Evolutionary conservation across 2,329 filamentous ascomycete species (phyloP), one percentile per base, ranked within the genome.

Genomic region (Teratosphaeria nubilosa): DNA sequence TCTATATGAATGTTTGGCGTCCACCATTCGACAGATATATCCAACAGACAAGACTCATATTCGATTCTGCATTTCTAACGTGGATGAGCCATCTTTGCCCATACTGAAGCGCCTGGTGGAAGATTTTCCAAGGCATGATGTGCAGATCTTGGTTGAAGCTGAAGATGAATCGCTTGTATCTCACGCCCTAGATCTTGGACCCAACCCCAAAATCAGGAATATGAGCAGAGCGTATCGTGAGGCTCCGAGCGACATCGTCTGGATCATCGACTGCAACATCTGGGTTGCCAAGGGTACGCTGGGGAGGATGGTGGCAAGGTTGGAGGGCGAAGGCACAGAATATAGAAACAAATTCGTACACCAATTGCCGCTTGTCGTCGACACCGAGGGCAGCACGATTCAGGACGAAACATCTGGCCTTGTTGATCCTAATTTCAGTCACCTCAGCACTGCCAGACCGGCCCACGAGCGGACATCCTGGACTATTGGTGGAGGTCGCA

Each of bases 201-300:
- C 94, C 1, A 99, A 99, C 69, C 94, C 94, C n/a, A 99, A 99
- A 77, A 95, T 99, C 66, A 82, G 94, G 55, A 99, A 99, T 72
- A 90, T 97, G 79, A 96, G 91, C 71, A 83, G 90, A 51, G 91
- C 90, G 2, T 99, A 96, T 70, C 79, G 91, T 30, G 91, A 97
- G 69, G 90, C 91, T 1, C 86, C 86, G 63, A 87, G 88, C 1
- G 91, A 96, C 69, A 81, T 97, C 27, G 80, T 99, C 24, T 99
- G 94, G 94, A 86, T 96, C 55, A 82, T 95, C 22, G 94, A 99
- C 74, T 96, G 91, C 76, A 99, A 99, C 69, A 85, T 99, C 55
- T 99, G 95, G 94, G 81, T 96, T 37, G 84, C 84, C 5, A 84
- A 78, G 51, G 88, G 88, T 11, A 89, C 90, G 0, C 84, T 88